These are phyloP conservation scores for Inonotus hispidus DNA, from an alignment of 1,284 basidiomycete species.

Conservation along the genomic window DNA sequence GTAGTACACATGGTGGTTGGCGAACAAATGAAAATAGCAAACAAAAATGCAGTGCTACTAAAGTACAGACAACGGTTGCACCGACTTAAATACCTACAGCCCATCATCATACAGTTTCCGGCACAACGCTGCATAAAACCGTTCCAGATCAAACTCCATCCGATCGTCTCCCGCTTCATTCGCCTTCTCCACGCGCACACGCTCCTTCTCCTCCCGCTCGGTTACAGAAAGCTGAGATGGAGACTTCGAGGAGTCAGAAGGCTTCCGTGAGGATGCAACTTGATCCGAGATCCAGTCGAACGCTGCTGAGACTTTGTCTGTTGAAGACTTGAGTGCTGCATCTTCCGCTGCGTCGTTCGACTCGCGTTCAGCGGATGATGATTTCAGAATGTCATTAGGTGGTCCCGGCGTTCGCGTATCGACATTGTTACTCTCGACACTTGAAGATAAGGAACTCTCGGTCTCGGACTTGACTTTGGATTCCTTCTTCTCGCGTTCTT, in stretches of 20 bases:
- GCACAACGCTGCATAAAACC: conserved; percentile 71
- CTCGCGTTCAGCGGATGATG: conserved; percentile 4
- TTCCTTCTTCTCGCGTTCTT: conserved; percentile 27
- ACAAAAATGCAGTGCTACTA: conserved; percentile 4
- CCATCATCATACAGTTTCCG: conserved; percentile 80
- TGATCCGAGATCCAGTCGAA: conserved; percentile 77
- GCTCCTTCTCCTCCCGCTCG: background rate
- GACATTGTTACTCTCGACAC: background rate
- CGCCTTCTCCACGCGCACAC: no score
- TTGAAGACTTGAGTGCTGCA: conserved; percentile 57
- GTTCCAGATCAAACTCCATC: conserved; percentile 62
- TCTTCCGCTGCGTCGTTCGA: conserved; percentile 29
- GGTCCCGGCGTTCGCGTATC: conserved; percentile 15
- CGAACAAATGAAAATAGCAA: background rate
- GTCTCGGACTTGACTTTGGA: conserved; percentile 10
- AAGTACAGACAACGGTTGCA: background rate
- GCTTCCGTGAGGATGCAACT: conserved; percentile 37
- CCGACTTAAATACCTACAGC: conserved; percentile 34
- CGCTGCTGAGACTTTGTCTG: conserved; percentile 63
- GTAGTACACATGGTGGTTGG: background rate
- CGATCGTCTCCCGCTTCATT: no score
- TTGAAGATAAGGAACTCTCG: conserved; percentile 2
- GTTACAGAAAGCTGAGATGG: background rate
- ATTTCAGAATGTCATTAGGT: background rate
- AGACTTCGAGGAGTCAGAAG: conserved; percentile 17